Base-by-base conservation (phyloP, 176 grass and related monocot species). In the Oropetium thomaeum region DNA sequence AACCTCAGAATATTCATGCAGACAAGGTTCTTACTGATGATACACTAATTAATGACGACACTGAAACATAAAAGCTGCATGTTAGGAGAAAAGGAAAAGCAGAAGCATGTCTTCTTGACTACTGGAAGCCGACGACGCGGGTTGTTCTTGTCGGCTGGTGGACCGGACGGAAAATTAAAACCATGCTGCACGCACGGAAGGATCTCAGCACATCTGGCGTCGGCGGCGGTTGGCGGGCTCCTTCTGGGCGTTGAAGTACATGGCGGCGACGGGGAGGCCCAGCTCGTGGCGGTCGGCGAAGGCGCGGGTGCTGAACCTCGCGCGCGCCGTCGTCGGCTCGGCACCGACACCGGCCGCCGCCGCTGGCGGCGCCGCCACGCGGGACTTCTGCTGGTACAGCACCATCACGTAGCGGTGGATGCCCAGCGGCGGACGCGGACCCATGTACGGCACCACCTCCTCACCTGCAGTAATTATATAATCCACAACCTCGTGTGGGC, bases 221-320 rank as follows among this genome's bases (percentile, higher is more conserved):
- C 88, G 90, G 53, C 85, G 85, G 74, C 88, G 88, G 45, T 23
- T 85, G 20, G 80, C 85, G 0, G 84, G 81, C 67, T 97, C 90
- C 89, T 81, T 97, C 45, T 97, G 94, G 1, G 88, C 82, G 81
- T 97, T 97, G 94, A 93, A 97, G 78, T 79, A 97, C 11, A 82
- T 47, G 45, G 90, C 71, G 71, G 88, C 84, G 70, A 91, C 94
- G 1, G 94, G 90, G 29, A 81, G 81, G n/a, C 88, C 88, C 19
- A 97, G 75, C 34, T 42, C 77, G 71, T 93, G 80, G 75, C 82
- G 71, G 5, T 17, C 70, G 4, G 94, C 83, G 57, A 97, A 97
- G 37, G 73, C 73, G 14, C 94, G 88, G 11, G 88, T 93, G 70
- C 43, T 91, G 81, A 97, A 97, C 54, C 86, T 49, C 32, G 47